phyloP scores from a whole-genome alignment of 2,329 filamentous ascomycete genomes.

The Rhynchosporium secalis region DNA sequence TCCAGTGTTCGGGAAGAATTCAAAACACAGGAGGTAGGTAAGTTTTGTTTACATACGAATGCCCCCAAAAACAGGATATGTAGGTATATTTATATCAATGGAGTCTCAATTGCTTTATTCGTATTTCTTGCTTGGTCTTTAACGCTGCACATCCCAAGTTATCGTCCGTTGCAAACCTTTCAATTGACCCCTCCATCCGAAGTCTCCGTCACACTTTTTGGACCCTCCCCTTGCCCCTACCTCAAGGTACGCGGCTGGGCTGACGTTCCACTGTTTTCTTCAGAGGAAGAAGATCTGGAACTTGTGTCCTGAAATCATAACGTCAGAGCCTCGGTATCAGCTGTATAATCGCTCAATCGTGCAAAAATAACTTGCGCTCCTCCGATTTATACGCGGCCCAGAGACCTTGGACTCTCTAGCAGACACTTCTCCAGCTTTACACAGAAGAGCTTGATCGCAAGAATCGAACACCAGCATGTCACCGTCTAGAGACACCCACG shows the following conservation, averaged over 20 bases:
- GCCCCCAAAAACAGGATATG: not conserved
- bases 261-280: slow-evolving; percentile 12
- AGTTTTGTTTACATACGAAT: no score
- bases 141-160: not conserved
- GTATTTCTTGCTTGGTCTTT: not conserved
- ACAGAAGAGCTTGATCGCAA: not conserved
- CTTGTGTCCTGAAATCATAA: slow-evolving; percentile 10
- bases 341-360: slow-evolving; percentile 6
- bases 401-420: not conserved
- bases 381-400: not conserved
- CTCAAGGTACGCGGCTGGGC: not conserved
- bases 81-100: not conserved
- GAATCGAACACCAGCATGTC: slow-evolving; percentile 20
- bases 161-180: not conserved
- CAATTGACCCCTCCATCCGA: slow-evolving; percentile 21
- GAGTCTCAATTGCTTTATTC: not conserved
- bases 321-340: slow-evolving; percentile 17
- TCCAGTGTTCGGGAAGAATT: no score
- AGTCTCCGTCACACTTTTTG: not conserved
- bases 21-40: no score
- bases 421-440: slow-evolving; percentile 8
- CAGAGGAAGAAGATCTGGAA: slow-evolving; percentile 12
- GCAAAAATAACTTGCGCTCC: not conserved
- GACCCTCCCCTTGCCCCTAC: slow-evolving; percentile 6
- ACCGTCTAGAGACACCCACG: slow-evolving; percentile 14